Base-by-base conservation (phyloP, 495 filamentous ascomycete species). In the Aspergillus haitiensis region DNA sequence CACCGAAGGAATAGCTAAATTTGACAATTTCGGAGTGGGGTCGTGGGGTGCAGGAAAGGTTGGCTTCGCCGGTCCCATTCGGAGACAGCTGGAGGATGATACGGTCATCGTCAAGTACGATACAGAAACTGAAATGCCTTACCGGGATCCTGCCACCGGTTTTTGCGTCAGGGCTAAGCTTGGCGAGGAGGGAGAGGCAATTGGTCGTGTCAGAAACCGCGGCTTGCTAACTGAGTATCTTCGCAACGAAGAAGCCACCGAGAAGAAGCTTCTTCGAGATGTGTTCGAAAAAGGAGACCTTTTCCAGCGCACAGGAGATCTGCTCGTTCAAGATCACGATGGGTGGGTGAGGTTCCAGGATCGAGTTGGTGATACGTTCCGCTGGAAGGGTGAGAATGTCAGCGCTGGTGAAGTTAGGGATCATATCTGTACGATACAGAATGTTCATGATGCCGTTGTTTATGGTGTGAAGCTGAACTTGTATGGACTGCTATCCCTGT, bases 311-410 rank as follows among this genome's bases (percentile, higher is more conserved):
- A 88, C 88, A 2, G 93, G 93, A 2, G 93, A 98, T 69, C 75
- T 97, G 0, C 72, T 97, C n/a, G 80, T 86, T 16, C 81, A 80
- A 61, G 89, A 91, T 60, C 32, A 59, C 0, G 85, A 93, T 55
- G 89, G 90, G 0, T 80, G 88, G 53, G 80, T 88, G 59, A 92
- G 78, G 65, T 98, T 98, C 72, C 81, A 84, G 56, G 93, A 98
- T 70, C 90, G 92, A 2, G 89, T 97, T 52, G 93, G 93, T 50
- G 93, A 98, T 68, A 97, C 93, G 0, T 97, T 92, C 76, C 85
- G 93, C 32, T 97, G 93, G 93, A 96, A 96, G 75, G 85, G 84
- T 16, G 93, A 98, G 75, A 98, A 97, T 61, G 91, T 96, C 1
- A 88, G 86, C 8, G 94, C 93, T 0, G 86, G 87, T 18, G 86